phyloP scores from a whole-genome alignment of 257 asterid species.

The Mitragyna speciosa region DNA sequence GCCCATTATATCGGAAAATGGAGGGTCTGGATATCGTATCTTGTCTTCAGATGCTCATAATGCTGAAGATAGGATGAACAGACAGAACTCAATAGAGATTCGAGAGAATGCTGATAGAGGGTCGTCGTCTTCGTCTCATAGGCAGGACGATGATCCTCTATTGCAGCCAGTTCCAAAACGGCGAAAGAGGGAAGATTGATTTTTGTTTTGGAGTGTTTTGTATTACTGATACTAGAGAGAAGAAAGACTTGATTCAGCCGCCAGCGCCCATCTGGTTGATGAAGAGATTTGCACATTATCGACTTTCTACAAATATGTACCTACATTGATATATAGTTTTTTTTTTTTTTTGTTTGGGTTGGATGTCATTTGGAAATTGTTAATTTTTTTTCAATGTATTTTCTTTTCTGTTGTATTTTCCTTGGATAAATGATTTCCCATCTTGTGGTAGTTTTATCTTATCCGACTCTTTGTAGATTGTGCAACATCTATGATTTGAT shows the following conservation, averaged over 20 bases:
- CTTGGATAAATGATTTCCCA: too few relatives aligned
- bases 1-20: constrained; percentile 63
- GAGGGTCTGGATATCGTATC: constrained; percentile 33
- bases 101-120: constrained; percentile 26
- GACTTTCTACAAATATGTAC: background rate
- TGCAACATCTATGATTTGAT: background rate
- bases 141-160: constrained; percentile 31
- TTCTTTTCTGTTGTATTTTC: background rate
- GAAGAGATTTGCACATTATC: background rate
- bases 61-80: background rate
- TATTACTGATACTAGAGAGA: background rate
- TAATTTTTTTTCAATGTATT: background rate
- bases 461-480: background rate
- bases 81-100: constrained; percentile 12
- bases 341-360: background rate
- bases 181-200: constrained; percentile 36
- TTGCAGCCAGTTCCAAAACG: constrained; percentile 49
- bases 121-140: constrained; percentile 32
- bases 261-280: too few relatives aligned
- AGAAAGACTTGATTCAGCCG: too few relatives aligned
- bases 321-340: background rate
- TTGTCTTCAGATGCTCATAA: constrained; percentile 10
- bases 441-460: background rate
- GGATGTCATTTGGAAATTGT: background rate
- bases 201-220: background rate